These are phyloP conservation scores for Termitomyces sp. DNA, from an alignment of 1,284 basidiomycete species.

Conservation along the genomic window DNA sequence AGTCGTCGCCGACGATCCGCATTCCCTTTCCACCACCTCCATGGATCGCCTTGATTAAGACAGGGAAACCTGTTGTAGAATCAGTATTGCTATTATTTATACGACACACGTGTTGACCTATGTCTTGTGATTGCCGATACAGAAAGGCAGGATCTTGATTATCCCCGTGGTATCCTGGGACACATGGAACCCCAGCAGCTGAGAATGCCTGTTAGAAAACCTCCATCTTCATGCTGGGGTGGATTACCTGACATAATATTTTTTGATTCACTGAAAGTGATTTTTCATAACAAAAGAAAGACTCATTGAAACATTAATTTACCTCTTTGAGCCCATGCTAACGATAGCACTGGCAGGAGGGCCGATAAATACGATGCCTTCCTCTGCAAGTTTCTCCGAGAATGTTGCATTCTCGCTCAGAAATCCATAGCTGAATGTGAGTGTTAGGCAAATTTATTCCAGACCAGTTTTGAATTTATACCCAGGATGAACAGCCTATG, in stretches of 20 bases:
- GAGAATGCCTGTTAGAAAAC: not conserved
- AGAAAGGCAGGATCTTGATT: constrained; percentile 69
- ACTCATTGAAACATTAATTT: constrained; percentile 4
- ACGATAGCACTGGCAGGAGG: constrained; percentile 92
- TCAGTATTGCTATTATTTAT: not conserved
- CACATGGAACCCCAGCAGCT: constrained; percentile 89
- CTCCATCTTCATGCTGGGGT: not conserved
- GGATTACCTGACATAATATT: constrained; percentile 82
- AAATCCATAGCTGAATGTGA: constrained; percentile 74
- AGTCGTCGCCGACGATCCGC: constrained; percentile 80
- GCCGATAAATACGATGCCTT: constrained; percentile 94
- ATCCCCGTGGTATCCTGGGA: constrained; percentile 84
- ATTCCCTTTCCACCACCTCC: constrained; percentile 98
- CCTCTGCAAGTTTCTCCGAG: constrained; percentile 78
- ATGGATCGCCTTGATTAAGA: constrained; percentile 93
- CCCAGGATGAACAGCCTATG: constrained; percentile 78
- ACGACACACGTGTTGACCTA: constrained; percentile 39
- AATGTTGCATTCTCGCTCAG: constrained; percentile 91
- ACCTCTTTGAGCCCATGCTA: constrained; percentile 91
- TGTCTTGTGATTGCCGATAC: constrained; percentile 63
- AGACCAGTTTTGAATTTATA: constrained; percentile 25
- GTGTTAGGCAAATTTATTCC: not conserved
- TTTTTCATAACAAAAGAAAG: constrained; percentile 10
- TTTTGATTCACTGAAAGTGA: constrained; percentile 63
- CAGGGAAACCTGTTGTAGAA: constrained; percentile 66